Base-by-base conservation (phyloP, 345 rosid species). In the Hypericum androsaemum region DNA sequence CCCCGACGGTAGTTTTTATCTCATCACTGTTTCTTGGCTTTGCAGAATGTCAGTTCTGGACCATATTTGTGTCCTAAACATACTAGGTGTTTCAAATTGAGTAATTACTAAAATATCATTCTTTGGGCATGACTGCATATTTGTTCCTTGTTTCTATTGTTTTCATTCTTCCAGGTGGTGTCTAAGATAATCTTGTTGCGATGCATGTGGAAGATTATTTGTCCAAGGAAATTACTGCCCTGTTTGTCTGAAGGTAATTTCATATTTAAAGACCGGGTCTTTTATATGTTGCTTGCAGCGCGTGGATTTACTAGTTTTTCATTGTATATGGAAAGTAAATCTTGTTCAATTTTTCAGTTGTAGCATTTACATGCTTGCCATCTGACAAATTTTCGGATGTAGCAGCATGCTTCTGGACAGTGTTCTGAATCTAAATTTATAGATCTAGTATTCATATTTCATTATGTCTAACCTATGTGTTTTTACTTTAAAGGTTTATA, bases 161-260 rank as follows among this genome's bases (percentile, higher is more conserved):
- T 11, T 43, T 11, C 47, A 2, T 43, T 43, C 63, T 59, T 60
- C 47, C 82, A 88, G 99, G 75, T 92, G 99, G 99, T 92, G 88
- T 78, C 75, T 92, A 75, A 88, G 95, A 58, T 83, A 85, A 70
- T 85, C 99, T 62, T 86, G 97, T 61, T 92, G 99, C 64, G 99
- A 92, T 86, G 94, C 99, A 56, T 92, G 99, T 73, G 99, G 99
- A 77, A 88, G 99, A 76, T 71, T 92, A 79, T 92, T 92, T 70
- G 95, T 81, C 62, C 88, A 92, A 75, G 99, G 99, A 61, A 92
- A 92, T 59, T 92, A 92, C 39, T 92, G 99, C 59, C 99, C 97
- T 54, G 94, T 92, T 63, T 92, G 99, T 69, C 76, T 92, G 74
- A 92, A 92, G 99, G 99, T 90, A 80, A 57, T 10, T 7, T 14